Percentiles rank a stretch among this genome's conserved stretches.
Conservation (phyloP, 768 basidiomycete species). For the Ramaria sp. region DNA sequence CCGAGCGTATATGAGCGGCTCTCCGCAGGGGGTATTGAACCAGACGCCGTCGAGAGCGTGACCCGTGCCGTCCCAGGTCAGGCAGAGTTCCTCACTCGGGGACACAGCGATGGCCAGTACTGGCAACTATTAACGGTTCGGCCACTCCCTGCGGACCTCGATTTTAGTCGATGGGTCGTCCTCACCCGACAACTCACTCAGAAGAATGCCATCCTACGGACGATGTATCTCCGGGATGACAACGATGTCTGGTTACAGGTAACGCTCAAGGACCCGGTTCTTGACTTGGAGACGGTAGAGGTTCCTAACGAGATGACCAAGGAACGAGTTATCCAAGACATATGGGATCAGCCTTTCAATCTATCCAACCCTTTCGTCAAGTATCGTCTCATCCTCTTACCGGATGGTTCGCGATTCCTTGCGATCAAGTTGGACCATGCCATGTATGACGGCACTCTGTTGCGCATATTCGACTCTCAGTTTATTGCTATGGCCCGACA, state of each 20-base stretch:
- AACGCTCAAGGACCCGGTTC: no score
- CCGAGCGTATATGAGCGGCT: no score
- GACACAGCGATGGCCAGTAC: not conserved
- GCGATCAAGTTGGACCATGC: conserved; percentile 6
- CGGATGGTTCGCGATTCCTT: conserved; percentile 4
- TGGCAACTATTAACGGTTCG: not conserved
- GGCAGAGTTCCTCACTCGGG: no score
- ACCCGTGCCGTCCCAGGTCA: no score
- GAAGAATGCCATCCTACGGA: conserved; percentile 6
- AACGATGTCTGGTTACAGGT: no score
- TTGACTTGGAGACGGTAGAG: not conserved
- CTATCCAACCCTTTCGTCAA: no score
- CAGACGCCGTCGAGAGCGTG: no score
- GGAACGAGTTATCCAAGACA: no score
- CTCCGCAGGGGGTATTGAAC: no score
- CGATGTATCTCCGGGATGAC: not conserved
- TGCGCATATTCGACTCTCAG: conserved; percentile 6
- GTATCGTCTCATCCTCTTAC: no score
- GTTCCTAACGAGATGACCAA: no score
- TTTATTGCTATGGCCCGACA: conserved; percentile 6
- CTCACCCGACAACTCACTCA: conserved; percentile 6
- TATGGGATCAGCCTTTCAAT: no score
- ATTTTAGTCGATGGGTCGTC: conserved; percentile 4
- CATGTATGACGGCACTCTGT: conserved; percentile 1
- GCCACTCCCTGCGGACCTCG: conserved; percentile 3